Evolutionary conservation across 768 basidiomycete species (phyloP), one percentile per base, ranked within the genome.

Genomic region (Macrolepiota dolichaula): DNA sequence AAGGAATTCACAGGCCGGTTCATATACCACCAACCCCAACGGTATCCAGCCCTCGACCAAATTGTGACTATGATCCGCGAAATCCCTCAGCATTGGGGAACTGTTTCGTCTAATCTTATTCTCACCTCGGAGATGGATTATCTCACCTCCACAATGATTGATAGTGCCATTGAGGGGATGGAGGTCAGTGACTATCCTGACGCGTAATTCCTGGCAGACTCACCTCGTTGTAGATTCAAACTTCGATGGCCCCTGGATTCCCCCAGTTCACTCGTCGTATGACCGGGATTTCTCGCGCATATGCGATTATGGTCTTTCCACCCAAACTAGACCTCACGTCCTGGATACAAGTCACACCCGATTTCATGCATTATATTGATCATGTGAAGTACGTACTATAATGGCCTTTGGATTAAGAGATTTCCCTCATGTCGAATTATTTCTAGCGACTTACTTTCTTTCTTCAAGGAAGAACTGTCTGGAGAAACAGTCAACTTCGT

Each of bases 401-500:
- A 4, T 4, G 27, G 11, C 2, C n/a, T 15, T 10, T 19, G 6
- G 12, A 13, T 19, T 12, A 9, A 10, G 1, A 5, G 24, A 55
- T 22, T 11, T 9, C 9, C 51, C 11, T 46, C 25, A 22, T 51
- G 29, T 3, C 29, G 29, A 7, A 32, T 32, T 3, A 7, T 32
- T 32, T 32, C 46, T 46, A 79, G 77, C 54, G 77, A 80, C 32
- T 61, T 78, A 22, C 62, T 78, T 1, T 78, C 73, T 0, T 78
- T 79, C 58, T 74, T 77, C 57, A 72, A 79, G 60, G 78, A 79
- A 69, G 77, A 79, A 55, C 51, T 67, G 2, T 66, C 50, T 0
- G 72, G 70, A 4, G 78, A 79, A 55, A 61, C 61, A 1, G 66
- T 70, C 32, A 78, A 77, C 55, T 73, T 69, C 35, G 61, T 78